Base-by-base conservation (phyloP, 2,329 filamentous ascomycete species). In the Trichoderma sp. region DNA sequence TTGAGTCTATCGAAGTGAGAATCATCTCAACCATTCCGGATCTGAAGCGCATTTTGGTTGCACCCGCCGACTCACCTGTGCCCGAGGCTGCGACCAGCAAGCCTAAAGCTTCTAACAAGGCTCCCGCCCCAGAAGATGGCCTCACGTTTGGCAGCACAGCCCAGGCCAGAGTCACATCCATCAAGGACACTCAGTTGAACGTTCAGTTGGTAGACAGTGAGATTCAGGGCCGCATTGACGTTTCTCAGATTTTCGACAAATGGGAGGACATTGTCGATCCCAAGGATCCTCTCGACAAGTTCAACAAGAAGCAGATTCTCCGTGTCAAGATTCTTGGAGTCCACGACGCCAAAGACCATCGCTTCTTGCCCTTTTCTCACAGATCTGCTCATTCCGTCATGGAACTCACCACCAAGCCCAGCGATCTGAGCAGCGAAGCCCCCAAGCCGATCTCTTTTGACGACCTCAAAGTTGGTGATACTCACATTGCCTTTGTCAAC, bases 111-210 rank as follows among this genome's bases (percentile, higher is more conserved):
- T 80, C 79, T n/a, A 79, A 80, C 4, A 81, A 80, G 71, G 72
- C 76, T 4, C 74, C 82, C 18, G 80, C 81, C 16, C 82, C 91
- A 7, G 87, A 93, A n/a, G 91, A 92, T 63, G 94, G 98, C 78
- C 89, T 98, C 66, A 87, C 87, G 1, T 87, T 95, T 35, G 96
- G 96, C 71, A 93, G 89, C 78, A 83, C 93, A 64, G 91, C 92
- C 8, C 95, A 94, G 81, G 96, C 94, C 53, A 93, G 89, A 79
- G 90, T 99, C 62, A 90, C 90, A n/a, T 94, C 94, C 0, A 87
- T 98, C 81, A 98, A 97, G 84, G 92, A 93, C 66, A 98, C 96
- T 0, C 97, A 99, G 82, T 87, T 98, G 74, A 98, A 98, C 79
- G 95, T 99, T 6, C 91, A 94, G 78, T 88, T 98, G 68, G 93